Evolutionary conservation across 495 filamentous ascomycete species (phyloP).

Genomic region (Neurospora sp.): DNA sequence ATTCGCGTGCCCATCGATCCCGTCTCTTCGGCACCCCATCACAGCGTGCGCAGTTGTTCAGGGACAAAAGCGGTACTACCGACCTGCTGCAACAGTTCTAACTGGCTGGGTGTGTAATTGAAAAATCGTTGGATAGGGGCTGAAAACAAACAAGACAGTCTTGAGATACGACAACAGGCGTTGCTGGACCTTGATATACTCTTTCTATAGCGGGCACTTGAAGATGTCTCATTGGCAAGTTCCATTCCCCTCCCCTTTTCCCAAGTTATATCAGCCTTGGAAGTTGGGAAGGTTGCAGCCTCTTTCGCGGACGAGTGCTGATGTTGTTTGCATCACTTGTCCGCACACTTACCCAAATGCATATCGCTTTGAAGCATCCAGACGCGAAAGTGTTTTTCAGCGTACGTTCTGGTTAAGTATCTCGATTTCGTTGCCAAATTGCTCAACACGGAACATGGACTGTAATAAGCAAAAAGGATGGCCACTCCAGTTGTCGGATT

Average conservation of each 20-base stretch:
- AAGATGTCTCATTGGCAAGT: neutral
- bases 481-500: neutral
- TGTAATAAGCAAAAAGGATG: neutral
- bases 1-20: neutral
- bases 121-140: neutral
- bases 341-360: neutral
- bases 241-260: neutral
- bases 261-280: neutral
- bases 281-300: neutral
- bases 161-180: neutral
- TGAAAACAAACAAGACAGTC: neutral
- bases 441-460: neutral
- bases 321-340: neutral
- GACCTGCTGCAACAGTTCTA: neutral
- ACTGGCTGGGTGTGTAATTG: neutral
- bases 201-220: neutral
- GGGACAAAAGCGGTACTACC: neutral
- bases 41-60: neutral
- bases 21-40: neutral
- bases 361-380: neutral
- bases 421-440: neutral
- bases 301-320: neutral
- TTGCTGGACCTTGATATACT: neutral
- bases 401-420: neutral
- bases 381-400: neutral